Conservation (phyloP, 768 basidiomycete species). For the Macrolepiota fuliginosa region DNA sequence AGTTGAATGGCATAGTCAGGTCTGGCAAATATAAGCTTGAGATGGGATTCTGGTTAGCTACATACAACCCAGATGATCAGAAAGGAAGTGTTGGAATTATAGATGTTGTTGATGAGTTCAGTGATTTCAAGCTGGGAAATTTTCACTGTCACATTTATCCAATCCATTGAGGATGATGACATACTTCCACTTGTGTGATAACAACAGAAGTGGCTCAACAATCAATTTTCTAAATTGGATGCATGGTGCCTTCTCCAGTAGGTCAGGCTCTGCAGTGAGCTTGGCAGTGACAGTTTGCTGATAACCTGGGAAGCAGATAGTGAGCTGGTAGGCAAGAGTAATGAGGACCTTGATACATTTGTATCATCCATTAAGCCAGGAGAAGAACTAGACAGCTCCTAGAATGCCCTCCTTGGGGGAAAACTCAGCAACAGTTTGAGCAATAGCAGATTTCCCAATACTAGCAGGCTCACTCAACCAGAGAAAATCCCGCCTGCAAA, state of each 20-base stretch:
- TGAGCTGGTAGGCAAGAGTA: slow-evolving; percentile 1
- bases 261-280: too few species aligned
- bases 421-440: background rate
- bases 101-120: background rate
- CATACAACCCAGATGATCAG: background rate
- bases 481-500: background rate
- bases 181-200: too few species aligned
- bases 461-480: slow-evolving; percentile 9
- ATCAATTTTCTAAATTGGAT: slow-evolving; percentile 2
- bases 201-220: too few species aligned
- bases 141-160: background rate
- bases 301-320: too few species aligned
- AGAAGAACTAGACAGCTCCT: slow-evolving; percentile 9
- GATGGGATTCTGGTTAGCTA: background rate
- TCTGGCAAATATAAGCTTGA: background rate
- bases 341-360: background rate
- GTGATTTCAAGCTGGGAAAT: background rate
- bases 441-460: slow-evolving; percentile 5
- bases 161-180: background rate
- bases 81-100: background rate
- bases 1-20: background rate
- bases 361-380: background rate
- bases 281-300: too few species aligned
- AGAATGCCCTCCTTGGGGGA: background rate
- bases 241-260: background rate